Evolutionary conservation across 805 yeast genomes (phyloP), one percentile per base, ranked within the genome.

Genomic region (Vanderwaltozyma tropicalis): DNA sequence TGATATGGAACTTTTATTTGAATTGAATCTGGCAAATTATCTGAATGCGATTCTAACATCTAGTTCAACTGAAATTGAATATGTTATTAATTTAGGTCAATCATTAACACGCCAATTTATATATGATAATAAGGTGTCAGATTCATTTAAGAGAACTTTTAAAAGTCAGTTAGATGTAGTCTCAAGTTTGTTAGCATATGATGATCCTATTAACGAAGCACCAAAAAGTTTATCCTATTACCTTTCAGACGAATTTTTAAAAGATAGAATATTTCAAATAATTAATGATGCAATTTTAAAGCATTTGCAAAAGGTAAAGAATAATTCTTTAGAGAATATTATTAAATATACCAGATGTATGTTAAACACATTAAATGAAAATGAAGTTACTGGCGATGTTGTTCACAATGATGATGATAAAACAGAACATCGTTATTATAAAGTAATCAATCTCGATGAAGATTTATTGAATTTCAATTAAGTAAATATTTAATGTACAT

Each of bases 111-210:
- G 44, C 15, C 41, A 40, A 29, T 58, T 54, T 43, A 48, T 54
- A 2, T 44, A 47, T 30, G 43, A 47, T 38, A 30, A 31, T 3
- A 26, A 34, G 2, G 40, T 50, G 3, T 34, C 48, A 3, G 41
- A 35, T 10, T 50, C 47, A 12, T 41, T 50, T 3, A 57, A 62
- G n/a, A 45, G 55, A 3, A 49, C 48, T 14, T 61, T 63, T 29
- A 56, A 63, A 16, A 45, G 53, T 3, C 49, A 49, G n/a, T 48
- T 78, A 22, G 61, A 64, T 28, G 69, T 71, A 31, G 61, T 76
- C 0, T 71, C 74, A 7, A 61, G 74, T 3, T 52, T 78, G 21
- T 50, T 77, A 32, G 77, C 80, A 3, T 76, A 68, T 43, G 67
- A 67, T 9, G 62, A 74, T 37, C 79, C 80, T 1, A 52, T 68